These are phyloP conservation scores for Exsudoporus frostii DNA, from an alignment of 768 basidiomycete species.

Conservation along the genomic window DNA sequence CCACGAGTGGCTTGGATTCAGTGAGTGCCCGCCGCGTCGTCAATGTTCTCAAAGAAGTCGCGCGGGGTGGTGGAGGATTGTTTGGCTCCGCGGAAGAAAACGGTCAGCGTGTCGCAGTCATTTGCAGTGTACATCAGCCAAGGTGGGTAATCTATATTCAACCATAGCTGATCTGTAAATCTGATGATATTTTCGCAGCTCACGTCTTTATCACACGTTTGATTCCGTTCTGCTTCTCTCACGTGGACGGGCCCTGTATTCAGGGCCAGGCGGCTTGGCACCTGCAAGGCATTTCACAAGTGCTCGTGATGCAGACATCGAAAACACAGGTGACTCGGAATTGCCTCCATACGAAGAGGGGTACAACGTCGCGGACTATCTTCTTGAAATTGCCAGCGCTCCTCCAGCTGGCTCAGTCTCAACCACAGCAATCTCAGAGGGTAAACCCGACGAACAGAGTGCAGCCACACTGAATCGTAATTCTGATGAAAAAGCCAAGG, in stretches of 20 bases:
- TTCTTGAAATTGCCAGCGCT: conserved; percentile 82
- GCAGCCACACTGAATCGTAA: neutral
- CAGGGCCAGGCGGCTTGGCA: conserved; percentile 67
- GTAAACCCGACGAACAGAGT: neutral
- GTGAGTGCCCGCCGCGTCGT: conserved; percentile 82
- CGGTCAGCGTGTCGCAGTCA: conserved; percentile 70
- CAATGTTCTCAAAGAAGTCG: conserved; percentile 72
- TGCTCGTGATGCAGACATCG: conserved; percentile 25
- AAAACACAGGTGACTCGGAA: conserved; percentile 32
- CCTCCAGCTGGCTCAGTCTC: conserved; percentile 44
- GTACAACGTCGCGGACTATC: conserved; percentile 91
- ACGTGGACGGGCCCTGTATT: conserved; percentile 74
- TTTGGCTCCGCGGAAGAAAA: conserved; percentile 27
- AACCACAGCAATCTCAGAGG: conserved; percentile 28
- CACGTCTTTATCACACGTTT: conserved; percentile 82
- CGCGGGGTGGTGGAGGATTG: conserved; percentile 40
- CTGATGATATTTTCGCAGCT: conserved; percentile 38
- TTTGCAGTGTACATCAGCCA: conserved; percentile 87
- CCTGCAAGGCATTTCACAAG: conserved; percentile 66
- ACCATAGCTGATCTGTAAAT: neutral
- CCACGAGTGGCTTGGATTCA: conserved; percentile 79
- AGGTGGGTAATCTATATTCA: conserved; percentile 41
- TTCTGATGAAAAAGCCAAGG: conserved; percentile 14
- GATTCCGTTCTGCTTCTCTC: conserved; percentile 78
- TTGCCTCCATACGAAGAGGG: conserved; percentile 63